phyloP scores from a whole-genome alignment of 306 rosid species.

The Hippophae gyantsensis region DNA sequence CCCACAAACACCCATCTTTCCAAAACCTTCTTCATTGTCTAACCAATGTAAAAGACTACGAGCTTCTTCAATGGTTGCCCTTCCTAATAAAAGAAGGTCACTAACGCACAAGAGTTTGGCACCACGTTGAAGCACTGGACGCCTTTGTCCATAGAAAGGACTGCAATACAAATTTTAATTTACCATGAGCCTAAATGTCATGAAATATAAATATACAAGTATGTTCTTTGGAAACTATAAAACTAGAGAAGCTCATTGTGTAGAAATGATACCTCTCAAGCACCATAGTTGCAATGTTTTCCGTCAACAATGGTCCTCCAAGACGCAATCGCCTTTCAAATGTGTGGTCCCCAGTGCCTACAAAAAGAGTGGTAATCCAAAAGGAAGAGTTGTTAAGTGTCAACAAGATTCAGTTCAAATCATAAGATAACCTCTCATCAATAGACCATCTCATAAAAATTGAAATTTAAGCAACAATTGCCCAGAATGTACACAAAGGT shows the following conservation, averaged over 20 bases:
- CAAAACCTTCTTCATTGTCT: slow-evolving; percentile 78
- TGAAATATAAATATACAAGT: neutral
- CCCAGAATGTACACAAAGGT: too few relatives aligned
- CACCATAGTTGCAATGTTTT: slow-evolving; percentile 95
- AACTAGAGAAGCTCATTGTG: slow-evolving; percentile 3
- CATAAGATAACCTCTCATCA: neutral
- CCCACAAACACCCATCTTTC: slow-evolving; percentile 98
- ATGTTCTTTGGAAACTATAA: slow-evolving; percentile 4
- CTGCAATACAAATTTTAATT: slow-evolving; percentile 36
- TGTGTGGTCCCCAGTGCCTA: slow-evolving; percentile 94
- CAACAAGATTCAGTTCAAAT: slow-evolving; percentile 1
- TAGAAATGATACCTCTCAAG: slow-evolving; percentile 71
- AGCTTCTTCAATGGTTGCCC: slow-evolving; percentile 93
- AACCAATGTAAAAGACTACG: slow-evolving; percentile 88
- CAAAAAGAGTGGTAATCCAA: slow-evolving; percentile 7
- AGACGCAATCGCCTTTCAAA: slow-evolving; percentile 87
- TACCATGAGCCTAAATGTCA: neutral
- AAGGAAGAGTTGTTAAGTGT: slow-evolving; percentile 10
- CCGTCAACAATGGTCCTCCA: slow-evolving; percentile 80
- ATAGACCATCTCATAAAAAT: neutral
- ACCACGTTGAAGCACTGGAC: slow-evolving; percentile 81
- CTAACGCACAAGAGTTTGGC: slow-evolving; percentile 93
- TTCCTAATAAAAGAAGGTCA: slow-evolving; percentile 91
- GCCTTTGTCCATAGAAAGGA: slow-evolving; percentile 96
- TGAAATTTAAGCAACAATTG: neutral